Evolutionary conservation across 129 eudicot genomes (phyloP), one percentile per base, ranked within the genome.

Genomic region (Cynara cardunculus): DNA sequence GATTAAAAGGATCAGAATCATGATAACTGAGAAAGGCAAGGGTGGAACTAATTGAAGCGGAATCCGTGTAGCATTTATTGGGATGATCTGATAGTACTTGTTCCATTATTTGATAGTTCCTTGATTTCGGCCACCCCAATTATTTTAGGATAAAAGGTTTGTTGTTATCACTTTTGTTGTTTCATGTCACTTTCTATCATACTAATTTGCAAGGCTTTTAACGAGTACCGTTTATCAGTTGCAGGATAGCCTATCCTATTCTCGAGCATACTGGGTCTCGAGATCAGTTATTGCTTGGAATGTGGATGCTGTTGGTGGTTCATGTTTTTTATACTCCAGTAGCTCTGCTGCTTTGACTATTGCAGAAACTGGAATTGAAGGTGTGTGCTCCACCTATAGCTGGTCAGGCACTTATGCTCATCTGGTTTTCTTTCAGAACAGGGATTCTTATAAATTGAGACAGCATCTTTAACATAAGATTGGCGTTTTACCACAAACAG

Each of bases 221-320:
- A 34, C 6, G 12, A 2, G 46, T 27, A 39, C n/a, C 2, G 34
- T 10, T 85, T 32, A 71, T 78, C 18, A 65, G 68, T 77, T 87
- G 88, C 93, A 92, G 96, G 97, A 90, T 79, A 84, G 86, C 71
- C 77, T 92, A 74, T 31, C 69, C 11, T 79, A 78, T 73, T 87
- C 90, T 25, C 89, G 89, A 83, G 99, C 97, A 59, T 92, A 86
- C 44, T 95, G 97, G 97, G 97, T 91, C 44, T 87, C 91, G 80
- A 82, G 73, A 67, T 89, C 89, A 28, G 16, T 85, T 37, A 92
- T 95, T 88, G 96, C 96, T 22, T 95, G 94, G 96, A 74, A 95
- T 87, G 81, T 88, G 70, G 97, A 89, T 81, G 75, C 19, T 72
- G 84, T 49, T 75, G 88, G 80, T 39, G 92, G 91, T 75, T 87